Evolutionary conservation across 768 basidiomycete genomes (phyloP), one percentile per base, ranked within the genome.

Genomic region (Omphalotus guepiniiformis): DNA sequence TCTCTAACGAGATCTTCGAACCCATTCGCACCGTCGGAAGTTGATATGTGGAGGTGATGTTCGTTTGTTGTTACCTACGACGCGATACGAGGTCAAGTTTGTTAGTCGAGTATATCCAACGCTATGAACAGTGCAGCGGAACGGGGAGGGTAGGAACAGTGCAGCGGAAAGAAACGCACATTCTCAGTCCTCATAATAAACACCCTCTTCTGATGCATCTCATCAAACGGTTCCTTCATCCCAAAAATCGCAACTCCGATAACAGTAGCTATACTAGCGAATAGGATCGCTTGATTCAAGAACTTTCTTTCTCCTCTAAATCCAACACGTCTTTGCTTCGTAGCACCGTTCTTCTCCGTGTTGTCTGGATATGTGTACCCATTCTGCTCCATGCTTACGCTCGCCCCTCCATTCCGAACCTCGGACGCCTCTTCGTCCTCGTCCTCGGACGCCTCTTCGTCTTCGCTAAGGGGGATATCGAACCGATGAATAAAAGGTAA

Each of bases 141-240:
- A 13, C 45, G 22, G 28, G 23, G 39, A 38, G 40, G 40, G 40
- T 32, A 32, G 9, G 9, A 9, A 9, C n/a, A n/a, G n/a, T n/a
- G n/a, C n/a, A n/a, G n/a, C n/a, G 41, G 13, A n/a, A 40, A n/a
- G 37, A 18, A 1, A 56, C 83, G 55, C 60, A 93, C 93, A 57
- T 97, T 91, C 64, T 95, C 91, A 53, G 83, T 72, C 58, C 92
- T 85, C 34, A 96, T 65, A 27, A 93, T 75, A 56, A 90, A 93
- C 40, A 95, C 40, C 46, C 95, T 71, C 66, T 91, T 91, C 55
- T 93, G 94, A 60, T 97, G 95, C 74, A 81, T 80, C 13, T 58
- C 63, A 56, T 96, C 93, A 61, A 93, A 98, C 0, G 87, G 82
- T 4, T 66, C 63, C 34, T 75, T 66, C 54, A 67, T 61, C 5